These are phyloP conservation scores for Sclerospora graminicola DNA, from an alignment of 352 stramenopile genomes.

Conservation along the genomic window DNA sequence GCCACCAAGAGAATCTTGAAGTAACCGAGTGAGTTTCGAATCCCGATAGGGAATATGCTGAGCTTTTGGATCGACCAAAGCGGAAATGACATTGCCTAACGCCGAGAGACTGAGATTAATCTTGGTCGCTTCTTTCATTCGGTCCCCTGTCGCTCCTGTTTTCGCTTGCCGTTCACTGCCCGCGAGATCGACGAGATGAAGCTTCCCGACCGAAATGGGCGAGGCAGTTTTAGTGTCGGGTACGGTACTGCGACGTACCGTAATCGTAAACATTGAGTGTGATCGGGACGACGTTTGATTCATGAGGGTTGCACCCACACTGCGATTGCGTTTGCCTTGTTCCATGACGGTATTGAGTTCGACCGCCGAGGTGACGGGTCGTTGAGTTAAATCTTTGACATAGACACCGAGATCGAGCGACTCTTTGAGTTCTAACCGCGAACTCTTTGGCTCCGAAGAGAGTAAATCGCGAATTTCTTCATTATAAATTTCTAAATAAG, in stretches of 20 bases:
- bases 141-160: constrained; percentile 55
- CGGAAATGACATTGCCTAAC: constrained; percentile 82
- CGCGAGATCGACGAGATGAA: constrained; percentile 89
- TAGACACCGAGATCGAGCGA: constrained; percentile 87
- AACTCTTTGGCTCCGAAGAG: constrained; percentile 63
- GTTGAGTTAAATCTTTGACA: constrained; percentile 84
- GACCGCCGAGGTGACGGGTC: constrained; percentile 74
- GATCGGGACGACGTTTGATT: constrained; percentile 97
- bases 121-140: constrained; percentile 72
- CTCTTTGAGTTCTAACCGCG: too few relatives aligned
- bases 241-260: constrained; percentile 91
- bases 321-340: constrained; percentile 91
- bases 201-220: too few relatives aligned
- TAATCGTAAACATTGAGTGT: constrained; percentile 93
- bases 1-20: constrained; percentile 94
- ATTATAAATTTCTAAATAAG: constrained; percentile 97
- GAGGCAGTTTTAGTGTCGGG: too few relatives aligned
- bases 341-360: constrained; percentile 90
- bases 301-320: constrained; percentile 93
- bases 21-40: constrained; percentile 93
- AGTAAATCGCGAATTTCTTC: constrained; percentile 96
- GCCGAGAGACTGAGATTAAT: constrained; percentile 74
- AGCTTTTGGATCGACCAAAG: constrained; percentile 76
- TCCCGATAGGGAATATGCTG: constrained; percentile 86
- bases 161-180: too few relatives aligned